These are phyloP conservation scores for Penicillium fuscoglaucum DNA, from an alignment of 2,329 filamentous ascomycete genomes.

Conservation along the genomic window DNA sequence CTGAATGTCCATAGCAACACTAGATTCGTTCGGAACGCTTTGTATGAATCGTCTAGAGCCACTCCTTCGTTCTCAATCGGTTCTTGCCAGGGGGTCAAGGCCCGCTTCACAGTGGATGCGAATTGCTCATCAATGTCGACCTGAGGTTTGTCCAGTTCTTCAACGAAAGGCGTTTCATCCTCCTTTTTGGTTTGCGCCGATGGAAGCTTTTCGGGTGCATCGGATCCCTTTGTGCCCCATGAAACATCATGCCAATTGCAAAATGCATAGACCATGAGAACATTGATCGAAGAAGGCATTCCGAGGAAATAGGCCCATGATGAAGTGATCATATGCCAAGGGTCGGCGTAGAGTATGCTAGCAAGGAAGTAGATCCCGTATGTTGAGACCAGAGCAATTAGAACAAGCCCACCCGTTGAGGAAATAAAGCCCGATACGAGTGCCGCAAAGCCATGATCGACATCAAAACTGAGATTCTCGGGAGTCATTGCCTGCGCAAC, in stretches of 20 bases:
- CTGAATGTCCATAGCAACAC: constrained; percentile 90
- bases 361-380: constrained; percentile 94
- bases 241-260: constrained; percentile 99
- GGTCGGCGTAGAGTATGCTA: constrained; percentile 93
- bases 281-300: constrained; percentile 96
- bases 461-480: constrained; percentile 70
- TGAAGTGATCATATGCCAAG: constrained; percentile 99
- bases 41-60: constrained; percentile 93
- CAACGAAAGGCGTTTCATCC: constrained; percentile 81
- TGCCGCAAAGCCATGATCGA: constrained; percentile 57
- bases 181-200: constrained; percentile 83
- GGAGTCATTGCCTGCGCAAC: constrained; percentile 69
- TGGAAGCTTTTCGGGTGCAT: constrained; percentile 85
- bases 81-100: constrained; percentile 75
- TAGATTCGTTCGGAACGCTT: constrained; percentile 93
- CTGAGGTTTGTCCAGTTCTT: constrained; percentile 91
- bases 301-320: constrained; percentile 87
- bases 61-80: constrained; percentile 73
- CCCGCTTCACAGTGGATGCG: constrained; percentile 88
- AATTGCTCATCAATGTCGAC: constrained; percentile 96
- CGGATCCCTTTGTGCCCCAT: constrained; percentile 97
- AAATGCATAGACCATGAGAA: constrained; percentile 97
- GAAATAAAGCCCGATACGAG: constrained; percentile 79
- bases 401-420: constrained; percentile 75
- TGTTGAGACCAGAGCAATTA: constrained; percentile 84